Evolutionary conservation across 805 yeast species (phyloP).

Genomic region (Wickerhamomyces bisporus): DNA sequence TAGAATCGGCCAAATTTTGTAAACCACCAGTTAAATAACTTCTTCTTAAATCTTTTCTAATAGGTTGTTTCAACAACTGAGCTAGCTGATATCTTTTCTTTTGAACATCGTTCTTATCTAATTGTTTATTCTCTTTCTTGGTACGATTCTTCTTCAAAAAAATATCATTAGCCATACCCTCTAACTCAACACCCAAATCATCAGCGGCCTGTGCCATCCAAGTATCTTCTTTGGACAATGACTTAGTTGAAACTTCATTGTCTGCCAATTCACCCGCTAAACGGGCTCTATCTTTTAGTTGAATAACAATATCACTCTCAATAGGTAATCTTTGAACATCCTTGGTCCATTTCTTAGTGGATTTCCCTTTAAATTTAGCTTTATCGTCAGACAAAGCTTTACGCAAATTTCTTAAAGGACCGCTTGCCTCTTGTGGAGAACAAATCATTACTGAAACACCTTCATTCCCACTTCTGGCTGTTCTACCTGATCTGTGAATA

Average conservation of each 20-base stretch:
- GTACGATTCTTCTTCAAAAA: slow-evolving; percentile 57
- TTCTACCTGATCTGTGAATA: slow-evolving; percentile 94
- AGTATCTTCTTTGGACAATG: slow-evolving; percentile 59
- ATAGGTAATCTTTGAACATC: slow-evolving; percentile 69
- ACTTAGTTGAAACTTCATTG: slow-evolving; percentile 53
- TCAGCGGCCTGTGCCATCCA: slow-evolving; percentile 93
- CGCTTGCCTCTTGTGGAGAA: slow-evolving; percentile 89
- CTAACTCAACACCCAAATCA: slow-evolving; percentile 76
- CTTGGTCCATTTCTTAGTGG: slow-evolving; percentile 41
- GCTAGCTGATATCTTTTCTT: slow-evolving; percentile 47
- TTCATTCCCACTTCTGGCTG: slow-evolving; percentile 91
- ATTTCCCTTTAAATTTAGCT: slow-evolving; percentile 24
- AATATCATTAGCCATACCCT: slow-evolving; percentile 69
- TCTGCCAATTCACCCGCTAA: slow-evolving; percentile 76
- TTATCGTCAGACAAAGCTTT: slow-evolving; percentile 41
- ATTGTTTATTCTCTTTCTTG: slow-evolving; percentile 45
- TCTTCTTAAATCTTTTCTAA: slow-evolving; percentile 59
- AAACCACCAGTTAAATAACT: slow-evolving; percentile 79
- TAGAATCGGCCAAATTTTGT: slow-evolving; percentile 69
- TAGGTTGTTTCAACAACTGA: slow-evolving; percentile 44
- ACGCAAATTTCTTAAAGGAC: slow-evolving; percentile 75
- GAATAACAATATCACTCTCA: slow-evolving; percentile 67
- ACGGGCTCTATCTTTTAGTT: slow-evolving; percentile 61
- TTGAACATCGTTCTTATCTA: slow-evolving; percentile 45
- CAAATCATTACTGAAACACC: slow-evolving; percentile 95